Evolutionary conservation across 305 asterid genomes (phyloP).

Genomic region (Fraxinus platypoda): DNA sequence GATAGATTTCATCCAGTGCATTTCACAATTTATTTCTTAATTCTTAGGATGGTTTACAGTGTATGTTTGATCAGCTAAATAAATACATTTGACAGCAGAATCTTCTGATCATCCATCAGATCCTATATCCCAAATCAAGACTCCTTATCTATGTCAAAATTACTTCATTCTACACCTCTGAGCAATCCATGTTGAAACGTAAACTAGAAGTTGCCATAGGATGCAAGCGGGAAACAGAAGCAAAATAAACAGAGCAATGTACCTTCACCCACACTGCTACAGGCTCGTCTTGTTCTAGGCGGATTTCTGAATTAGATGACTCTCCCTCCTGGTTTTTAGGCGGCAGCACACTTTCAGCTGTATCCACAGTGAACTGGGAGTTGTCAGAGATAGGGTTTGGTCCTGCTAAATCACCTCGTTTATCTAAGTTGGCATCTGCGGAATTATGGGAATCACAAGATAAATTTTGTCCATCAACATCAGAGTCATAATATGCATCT

Average conservation of each 20-base stretch:
- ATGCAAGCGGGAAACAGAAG: slow-evolving; percentile 8
- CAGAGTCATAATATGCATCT: slow-evolving; percentile 49
- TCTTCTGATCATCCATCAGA: neutral
- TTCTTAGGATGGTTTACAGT: neutral
- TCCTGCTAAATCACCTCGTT: slow-evolving; percentile 44
- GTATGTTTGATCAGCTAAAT: neutral
- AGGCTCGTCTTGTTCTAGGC: slow-evolving; percentile 64
- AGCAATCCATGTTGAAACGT: neutral
- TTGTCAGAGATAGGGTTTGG: slow-evolving; percentile 34
- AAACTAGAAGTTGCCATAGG: neutral
- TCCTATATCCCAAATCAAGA: neutral
- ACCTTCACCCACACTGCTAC: slow-evolving; percentile 99
- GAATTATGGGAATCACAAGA: slow-evolving; percentile 59
- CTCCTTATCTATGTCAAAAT: neutral
- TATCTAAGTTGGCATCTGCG: slow-evolving; percentile 48
- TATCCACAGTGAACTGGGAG: slow-evolving; percentile 34
- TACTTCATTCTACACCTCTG: slow-evolving; percentile 4
- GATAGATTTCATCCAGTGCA: slow-evolving; percentile 1
- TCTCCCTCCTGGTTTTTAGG: slow-evolving; percentile 42
- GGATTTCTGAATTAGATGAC: slow-evolving; percentile 40
- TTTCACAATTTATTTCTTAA: neutral
- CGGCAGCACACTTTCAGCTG: slow-evolving; percentile 41
- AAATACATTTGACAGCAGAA: neutral
- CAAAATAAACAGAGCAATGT: slow-evolving; percentile 21
- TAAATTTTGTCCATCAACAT: slow-evolving; percentile 50